A percentile compares a stretch with the other conserved stretches of the same genome.
These are phyloP conservation scores for Phytophthora capsici DNA, from an alignment of 352 stramenopile genomes.

Conservation along the genomic window DNA sequence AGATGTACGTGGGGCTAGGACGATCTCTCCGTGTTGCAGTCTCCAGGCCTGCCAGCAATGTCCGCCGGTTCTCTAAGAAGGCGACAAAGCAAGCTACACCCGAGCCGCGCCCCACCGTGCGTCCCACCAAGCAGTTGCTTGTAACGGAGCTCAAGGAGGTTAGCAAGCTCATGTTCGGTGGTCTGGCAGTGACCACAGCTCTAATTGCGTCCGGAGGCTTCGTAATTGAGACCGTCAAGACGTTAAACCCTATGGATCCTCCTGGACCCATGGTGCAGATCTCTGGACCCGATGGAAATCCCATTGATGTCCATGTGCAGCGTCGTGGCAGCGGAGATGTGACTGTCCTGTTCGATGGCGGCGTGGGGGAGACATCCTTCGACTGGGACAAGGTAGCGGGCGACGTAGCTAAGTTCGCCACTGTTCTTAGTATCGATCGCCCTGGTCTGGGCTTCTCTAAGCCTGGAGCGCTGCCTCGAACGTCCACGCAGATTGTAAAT, in stretches of 20 bases:
- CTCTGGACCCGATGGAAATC: slow-evolving; percentile 40
- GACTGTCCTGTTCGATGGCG: slow-evolving; percentile 75
- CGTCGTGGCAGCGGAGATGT: slow-evolving; percentile 51
- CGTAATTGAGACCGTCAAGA: slow-evolving; percentile 74
- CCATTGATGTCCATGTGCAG: slow-evolving; percentile 60
- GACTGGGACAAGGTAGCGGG: slow-evolving; percentile 81
- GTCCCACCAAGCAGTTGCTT: slow-evolving; percentile 55
- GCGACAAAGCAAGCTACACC: neutral
- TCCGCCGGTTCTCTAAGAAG: slow-evolving; percentile 31
- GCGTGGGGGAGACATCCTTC: slow-evolving; percentile 84
- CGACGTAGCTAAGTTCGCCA: slow-evolving; percentile 56
- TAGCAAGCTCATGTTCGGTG: slow-evolving; percentile 66
- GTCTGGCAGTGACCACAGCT: slow-evolving; percentile 46
- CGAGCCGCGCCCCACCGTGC: slow-evolving; percentile 17
- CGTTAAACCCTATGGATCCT: slow-evolving; percentile 54
- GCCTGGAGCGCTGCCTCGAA: slow-evolving; percentile 50
- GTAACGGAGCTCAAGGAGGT: slow-evolving; percentile 64
- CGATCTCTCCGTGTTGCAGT: slow-evolving; percentile 10
- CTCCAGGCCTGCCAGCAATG: neutral
- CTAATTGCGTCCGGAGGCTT: slow-evolving; percentile 63
- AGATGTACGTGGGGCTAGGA: slow-evolving; percentile 33
- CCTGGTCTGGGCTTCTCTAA: slow-evolving; percentile 79
- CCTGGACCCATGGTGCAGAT: slow-evolving; percentile 64
- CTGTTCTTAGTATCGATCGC: slow-evolving; percentile 71
- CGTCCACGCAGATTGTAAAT: slow-evolving; percentile 58